Base-by-base conservation (phyloP, 2,329 filamentous ascomycete genomes). In the Rugonectria rugulosa region DNA sequence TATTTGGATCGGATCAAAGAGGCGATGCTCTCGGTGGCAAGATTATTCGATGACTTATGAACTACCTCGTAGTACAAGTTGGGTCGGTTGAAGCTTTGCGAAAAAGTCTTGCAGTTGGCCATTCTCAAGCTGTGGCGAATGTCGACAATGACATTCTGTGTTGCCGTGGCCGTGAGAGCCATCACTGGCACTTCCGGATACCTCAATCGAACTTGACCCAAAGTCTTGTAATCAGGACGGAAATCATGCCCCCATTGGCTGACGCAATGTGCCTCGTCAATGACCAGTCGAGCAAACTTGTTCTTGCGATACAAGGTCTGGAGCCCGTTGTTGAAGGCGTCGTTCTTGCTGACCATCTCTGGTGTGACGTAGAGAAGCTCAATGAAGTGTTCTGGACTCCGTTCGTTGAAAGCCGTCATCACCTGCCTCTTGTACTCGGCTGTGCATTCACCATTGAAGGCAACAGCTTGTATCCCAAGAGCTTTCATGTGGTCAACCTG, bases 241-340 rank as follows among this genome's bases (percentile, higher is more conserved):
- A 99, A 99, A 72, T 99, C 95, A 66, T 99, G 95, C 1, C 95
- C 95, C 95, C 95, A 99, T 78, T 99, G 93, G 73, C 95, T 98
- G 21, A 99, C 94, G 73, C 95, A 99, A 72, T 99, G 95, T n/a
- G 95, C 95, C 76, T 99, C 96, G 65, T 99, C 95, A 60, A 99
- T 96, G 48, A 99, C 95, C 43, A 99, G 86, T 21, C 95, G 87
- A 14, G 96, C 94, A 47, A 99, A 85, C 65, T 88, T 90, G 4
- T 82, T 79, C 45, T 86, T 86, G 12, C 75, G 73, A 71, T 97
- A 83, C n/a, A 99, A 79, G 3, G 78, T 79, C 46, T 84, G 76
- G 60, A 99, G 80, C 3, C 81, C 83, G 46, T 80, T 81, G 54
- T 87, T 77, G 72, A 98, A 90, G 3, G 78, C 77, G 36, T 81